Evolutionary conservation across 208 protist genomes (phyloP), one percentile per base, ranked within the genome.

Genomic region (Vickermania spadyakhi): DNA sequence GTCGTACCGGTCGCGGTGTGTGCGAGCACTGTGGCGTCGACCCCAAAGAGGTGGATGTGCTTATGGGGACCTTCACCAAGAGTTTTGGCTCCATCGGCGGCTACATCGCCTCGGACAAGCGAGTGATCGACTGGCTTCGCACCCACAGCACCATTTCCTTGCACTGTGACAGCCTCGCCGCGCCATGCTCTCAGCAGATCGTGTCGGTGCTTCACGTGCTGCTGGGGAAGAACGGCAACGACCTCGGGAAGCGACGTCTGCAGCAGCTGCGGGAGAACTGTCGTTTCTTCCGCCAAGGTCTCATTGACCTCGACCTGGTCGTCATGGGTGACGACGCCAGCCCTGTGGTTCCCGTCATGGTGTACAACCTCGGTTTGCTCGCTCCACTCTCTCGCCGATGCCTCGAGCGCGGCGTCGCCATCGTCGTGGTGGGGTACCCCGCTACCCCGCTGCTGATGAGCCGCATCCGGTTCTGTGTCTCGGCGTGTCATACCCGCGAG

Each of bases 391-490:
- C 83, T 3, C 59, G 94, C 18, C 51, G 91, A 57, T 94, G 74
- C 63, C 68, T 98, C 2, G 75, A 94, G 58, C 70, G 91, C 50
- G 80, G 81, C 42, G 59, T 99, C 23, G 96, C 92, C 13, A 89
- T 98, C 21, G 98, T 99, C 1, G 93, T 98, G 4, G 98, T 99
- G 18, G 98, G 97, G 64, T 98, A 94, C 77, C 98, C 98, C n/a
- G 98, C 97, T 2, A 98, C 96, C 2, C 86, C 94, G 3, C 73
- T 98, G 23, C 72, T 98, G 3, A 69, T 77, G 36, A 83, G 84
- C n/a, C 77, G 98, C 31, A 79, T 96, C 21, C 82, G 91, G 56
- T 96, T 97, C 68, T 96, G 92, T 71, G 72, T 97, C 45, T 93
- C 84, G 3, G 91, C 97, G n/a, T 67, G 79, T 23, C 98, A 99